phyloP scores from a whole-genome alignment of 176 grass and related monocot species.

The Sorghum bicolor region Sorghum_bicolor_NCBIv3 NC_012878.2:46913001-46913500 shows the following conservation, averaged over 20 bases:
- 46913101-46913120: constrained; percentile 42
- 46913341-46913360: not conserved
- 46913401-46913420: not conserved
- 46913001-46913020: not conserved
- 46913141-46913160: constrained; percentile 31
- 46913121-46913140: constrained; percentile 39
- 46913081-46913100: constrained; percentile 40
- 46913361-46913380: not conserved
- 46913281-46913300: not conserved
- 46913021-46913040: constrained; percentile 25
- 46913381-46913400: not conserved
- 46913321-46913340: not conserved
- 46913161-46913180: not conserved
- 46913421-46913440: not conserved
- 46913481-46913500: not conserved
- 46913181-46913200: constrained; percentile 10
- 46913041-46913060: constrained; percentile 19
- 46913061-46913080: not conserved
- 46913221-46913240: constrained; percentile 30
- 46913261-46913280: not conserved
- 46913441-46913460: not conserved
- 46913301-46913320: not conserved
- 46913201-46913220: constrained; percentile 36
- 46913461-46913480: not conserved
- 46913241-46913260: constrained; percentile 36